phyloP scores from a whole-genome alignment of 495 filamentous ascomycete genomes.

The Pyrenopolyporus hunteri region DNA sequence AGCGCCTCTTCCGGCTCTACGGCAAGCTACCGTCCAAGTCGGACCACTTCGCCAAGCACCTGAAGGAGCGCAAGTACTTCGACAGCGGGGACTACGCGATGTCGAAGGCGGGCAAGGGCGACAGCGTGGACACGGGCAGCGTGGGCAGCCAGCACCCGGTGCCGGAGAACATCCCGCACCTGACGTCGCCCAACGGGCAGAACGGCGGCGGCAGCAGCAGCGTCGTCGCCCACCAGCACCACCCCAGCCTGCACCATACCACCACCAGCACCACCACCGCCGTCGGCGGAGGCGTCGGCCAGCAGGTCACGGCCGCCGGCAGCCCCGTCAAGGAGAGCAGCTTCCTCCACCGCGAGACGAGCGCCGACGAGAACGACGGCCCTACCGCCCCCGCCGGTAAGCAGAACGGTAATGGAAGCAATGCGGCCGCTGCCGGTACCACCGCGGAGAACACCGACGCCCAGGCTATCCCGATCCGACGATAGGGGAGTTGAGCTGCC shows the following conservation, averaged over 20 bases:
- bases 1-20: conserved; percentile 93
- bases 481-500: too few species aligned
- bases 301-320: conserved; percentile 64
- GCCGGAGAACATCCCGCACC: conserved; percentile 95
- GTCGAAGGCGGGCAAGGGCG: conserved; percentile 96
- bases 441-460: conserved; percentile 15
- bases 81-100: conserved; percentile 98
- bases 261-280: too few species aligned
- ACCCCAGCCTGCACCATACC: conserved; percentile 51
- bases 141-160: conserved; percentile 94
- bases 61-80: conserved; percentile 99
- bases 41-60: conserved; percentile 96
- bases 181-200: conserved; percentile 67
- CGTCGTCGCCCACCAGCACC: conserved; percentile 49
- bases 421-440: background rate
- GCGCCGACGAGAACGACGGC: conserved; percentile 67
- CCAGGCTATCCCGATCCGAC: conserved; percentile 70
- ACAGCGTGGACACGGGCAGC: conserved; percentile 88
- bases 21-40: conserved; percentile 96
- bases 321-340: conserved; percentile 88
- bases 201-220: conserved; percentile 53
- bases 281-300: too few species aligned
- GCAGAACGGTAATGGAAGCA: conserved; percentile 9
- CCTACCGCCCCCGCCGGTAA: conserved; percentile 41
- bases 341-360: conserved; percentile 77